Evolutionary conservation across 352 stramenopile genomes (phyloP).

Genomic region (Pythium grandisporangium): DNA sequence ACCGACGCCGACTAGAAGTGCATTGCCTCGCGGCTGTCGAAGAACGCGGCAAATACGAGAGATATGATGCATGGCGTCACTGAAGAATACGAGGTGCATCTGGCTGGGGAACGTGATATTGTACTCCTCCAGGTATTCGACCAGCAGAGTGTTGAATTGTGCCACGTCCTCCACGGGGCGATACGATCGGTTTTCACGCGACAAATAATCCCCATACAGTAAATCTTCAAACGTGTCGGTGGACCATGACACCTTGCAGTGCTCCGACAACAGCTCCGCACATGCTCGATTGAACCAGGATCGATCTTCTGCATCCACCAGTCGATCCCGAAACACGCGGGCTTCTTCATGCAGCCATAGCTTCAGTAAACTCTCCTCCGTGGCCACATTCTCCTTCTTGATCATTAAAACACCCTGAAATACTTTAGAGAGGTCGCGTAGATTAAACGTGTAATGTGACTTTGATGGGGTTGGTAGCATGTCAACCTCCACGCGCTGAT

Average conservation of each 20-base stretch:
- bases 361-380: slow-evolving; percentile 64
- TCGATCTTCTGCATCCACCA: slow-evolving; percentile 83
- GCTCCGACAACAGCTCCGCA: slow-evolving; percentile 60
- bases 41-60: slow-evolving; percentile 90
- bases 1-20: slow-evolving; percentile 88
- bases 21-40: slow-evolving; percentile 87
- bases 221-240: slow-evolving; percentile 69
- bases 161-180: slow-evolving; percentile 52
- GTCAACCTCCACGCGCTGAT: slow-evolving; percentile 81
- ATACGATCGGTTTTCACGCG: slow-evolving; percentile 70
- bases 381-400: slow-evolving; percentile 65
- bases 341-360: slow-evolving; percentile 90
- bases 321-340: slow-evolving; percentile 88
- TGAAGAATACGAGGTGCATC: slow-evolving; percentile 95
- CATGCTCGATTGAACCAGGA: slow-evolving; percentile 81
- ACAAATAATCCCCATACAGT: slow-evolving; percentile 89
- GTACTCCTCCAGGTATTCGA: slow-evolving; percentile 92
- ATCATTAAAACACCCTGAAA: slow-evolving; percentile 92
- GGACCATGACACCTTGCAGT: slow-evolving; percentile 50
- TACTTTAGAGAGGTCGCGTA: slow-evolving; percentile 90
- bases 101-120: slow-evolving; percentile 90
- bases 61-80: slow-evolving; percentile 92
- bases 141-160: slow-evolving; percentile 68
- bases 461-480: slow-evolving; percentile 89
- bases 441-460: slow-evolving; percentile 93